A percentile compares a stretch with the other conserved stretches of the same genome.
phyloP scores from a whole-genome alignment of 148 eudicot genomes.

The Rhododendron mucronatum region DNA sequence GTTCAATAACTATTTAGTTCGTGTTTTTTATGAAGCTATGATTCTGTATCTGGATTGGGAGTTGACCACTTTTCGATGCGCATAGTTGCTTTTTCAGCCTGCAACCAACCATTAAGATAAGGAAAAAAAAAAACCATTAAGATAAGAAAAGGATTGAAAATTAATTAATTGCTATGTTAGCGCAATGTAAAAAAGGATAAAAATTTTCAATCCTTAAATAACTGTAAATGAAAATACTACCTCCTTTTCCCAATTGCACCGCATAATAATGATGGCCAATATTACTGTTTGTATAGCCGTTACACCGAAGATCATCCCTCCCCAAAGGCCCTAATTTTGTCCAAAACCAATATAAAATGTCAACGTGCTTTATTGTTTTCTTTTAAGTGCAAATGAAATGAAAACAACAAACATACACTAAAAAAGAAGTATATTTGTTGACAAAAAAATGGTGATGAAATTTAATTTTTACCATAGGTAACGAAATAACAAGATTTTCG shows the following conservation, averaged over 20 bases:
- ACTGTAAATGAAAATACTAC: slow-evolving; percentile 26
- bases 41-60: neutral
- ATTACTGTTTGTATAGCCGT: slow-evolving; percentile 53
- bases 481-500: too few relatives aligned
- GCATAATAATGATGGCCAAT: slow-evolving; percentile 26
- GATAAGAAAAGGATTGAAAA: neutral
- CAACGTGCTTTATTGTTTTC: neutral
- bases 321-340: slow-evolving; percentile 48
- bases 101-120: neutral
- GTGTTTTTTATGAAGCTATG: too few relatives aligned
- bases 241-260: slow-evolving; percentile 61
- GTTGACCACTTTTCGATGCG: neutral
- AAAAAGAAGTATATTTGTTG: too few relatives aligned
- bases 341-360: neutral
- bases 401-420: too few relatives aligned
- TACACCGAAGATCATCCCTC: slow-evolving; percentile 61
- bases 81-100: neutral
- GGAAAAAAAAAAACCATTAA: neutral
- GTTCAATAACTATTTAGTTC: too few relatives aligned
- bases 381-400: too few relatives aligned
- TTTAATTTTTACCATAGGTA: too few relatives aligned
- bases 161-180: too few relatives aligned
- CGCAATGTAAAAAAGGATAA: neutral
- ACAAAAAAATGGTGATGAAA: too few relatives aligned
- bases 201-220: too few relatives aligned